Conservation (phyloP, 345 rosid species). For the Salix purpurea region DNA sequence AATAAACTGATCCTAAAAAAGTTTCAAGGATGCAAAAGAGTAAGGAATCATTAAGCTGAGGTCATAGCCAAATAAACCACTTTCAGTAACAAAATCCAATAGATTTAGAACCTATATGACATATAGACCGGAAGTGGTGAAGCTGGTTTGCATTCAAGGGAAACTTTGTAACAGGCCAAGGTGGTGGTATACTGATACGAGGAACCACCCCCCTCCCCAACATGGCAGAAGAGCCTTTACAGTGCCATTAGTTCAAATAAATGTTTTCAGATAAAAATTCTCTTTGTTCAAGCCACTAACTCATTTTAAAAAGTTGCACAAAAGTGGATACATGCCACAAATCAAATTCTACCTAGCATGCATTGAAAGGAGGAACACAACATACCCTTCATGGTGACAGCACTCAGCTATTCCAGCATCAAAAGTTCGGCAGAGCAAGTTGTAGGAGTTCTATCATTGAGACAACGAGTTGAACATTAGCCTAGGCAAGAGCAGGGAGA, state of each 20-base stretch:
- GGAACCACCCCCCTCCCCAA: too few species aligned
- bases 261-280: not conserved
- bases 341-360: too few species aligned
- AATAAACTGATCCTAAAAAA: slow-evolving; percentile 40
- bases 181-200: too few species aligned
- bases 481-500: not conserved
- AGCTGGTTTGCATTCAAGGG: too few species aligned
- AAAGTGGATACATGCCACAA: too few species aligned
- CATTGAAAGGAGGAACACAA: too few species aligned
- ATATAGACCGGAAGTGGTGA: too few species aligned
- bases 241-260: not conserved
- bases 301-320: not conserved
- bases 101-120: not conserved
- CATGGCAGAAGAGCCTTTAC: not conserved
- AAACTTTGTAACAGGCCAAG: too few species aligned
- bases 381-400: slow-evolving; percentile 60
- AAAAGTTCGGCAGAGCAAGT: slow-evolving; percentile 55
- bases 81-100: not conserved
- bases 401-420: slow-evolving; percentile 59
- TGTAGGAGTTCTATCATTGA: slow-evolving; percentile 43
- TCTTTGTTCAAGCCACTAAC: not conserved
- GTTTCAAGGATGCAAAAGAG: slow-evolving; percentile 3
- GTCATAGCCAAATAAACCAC: not conserved
- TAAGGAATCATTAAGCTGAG: not conserved
- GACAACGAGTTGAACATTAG: slow-evolving; percentile 13